Conservation (phyloP, 768 basidiomycete species). For the Melanogaster broomeanus region DNA sequence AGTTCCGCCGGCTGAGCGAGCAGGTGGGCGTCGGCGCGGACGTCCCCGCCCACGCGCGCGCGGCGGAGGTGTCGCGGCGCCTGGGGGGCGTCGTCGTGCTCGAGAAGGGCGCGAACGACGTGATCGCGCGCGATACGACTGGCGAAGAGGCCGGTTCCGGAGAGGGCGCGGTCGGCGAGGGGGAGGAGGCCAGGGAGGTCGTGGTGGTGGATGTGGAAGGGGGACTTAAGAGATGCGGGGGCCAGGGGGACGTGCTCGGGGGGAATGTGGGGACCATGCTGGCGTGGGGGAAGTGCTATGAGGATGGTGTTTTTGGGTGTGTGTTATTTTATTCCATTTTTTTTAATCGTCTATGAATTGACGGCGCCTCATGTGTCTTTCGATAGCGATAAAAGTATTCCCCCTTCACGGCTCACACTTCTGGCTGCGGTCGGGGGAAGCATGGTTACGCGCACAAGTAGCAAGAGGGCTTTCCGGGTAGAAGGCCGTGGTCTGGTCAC, state of each 20-base stretch:
- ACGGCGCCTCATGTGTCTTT: not conserved
- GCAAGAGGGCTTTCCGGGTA: constrained; percentile 71
- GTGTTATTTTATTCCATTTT: constrained; percentile 18
- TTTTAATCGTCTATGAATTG: not conserved
- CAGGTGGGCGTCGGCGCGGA: constrained; percentile 62
- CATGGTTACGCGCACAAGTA: constrained; percentile 85
- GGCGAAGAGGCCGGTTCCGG: constrained; percentile 49
- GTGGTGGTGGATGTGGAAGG: constrained; percentile 71
- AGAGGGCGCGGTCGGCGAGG: constrained; percentile 43
- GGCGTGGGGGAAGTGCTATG: constrained; percentile 95
- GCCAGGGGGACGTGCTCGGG: constrained; percentile 93
- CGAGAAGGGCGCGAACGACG: constrained; percentile 83
- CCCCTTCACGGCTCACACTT: constrained; percentile 71
- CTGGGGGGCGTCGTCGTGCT: constrained; percentile 90
- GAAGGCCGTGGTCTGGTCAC: constrained; percentile 83
- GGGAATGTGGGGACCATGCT: constrained; percentile 87
- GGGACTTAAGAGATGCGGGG: constrained; percentile 90
- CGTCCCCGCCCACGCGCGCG: constrained; percentile 55
- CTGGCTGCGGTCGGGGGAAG: constrained; percentile 86
- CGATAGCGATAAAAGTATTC: constrained; percentile 52
- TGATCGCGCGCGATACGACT: constrained; percentile 78
- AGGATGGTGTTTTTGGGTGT: constrained; percentile 81
- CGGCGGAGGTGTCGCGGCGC: constrained; percentile 65
- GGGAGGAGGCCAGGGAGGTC: constrained; percentile 57
- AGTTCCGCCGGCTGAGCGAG: constrained; percentile 85